These are phyloP conservation scores for Suhomyces bokatorum DNA, from an alignment of 1,139 yeast species.

Conservation along the genomic window DNA sequence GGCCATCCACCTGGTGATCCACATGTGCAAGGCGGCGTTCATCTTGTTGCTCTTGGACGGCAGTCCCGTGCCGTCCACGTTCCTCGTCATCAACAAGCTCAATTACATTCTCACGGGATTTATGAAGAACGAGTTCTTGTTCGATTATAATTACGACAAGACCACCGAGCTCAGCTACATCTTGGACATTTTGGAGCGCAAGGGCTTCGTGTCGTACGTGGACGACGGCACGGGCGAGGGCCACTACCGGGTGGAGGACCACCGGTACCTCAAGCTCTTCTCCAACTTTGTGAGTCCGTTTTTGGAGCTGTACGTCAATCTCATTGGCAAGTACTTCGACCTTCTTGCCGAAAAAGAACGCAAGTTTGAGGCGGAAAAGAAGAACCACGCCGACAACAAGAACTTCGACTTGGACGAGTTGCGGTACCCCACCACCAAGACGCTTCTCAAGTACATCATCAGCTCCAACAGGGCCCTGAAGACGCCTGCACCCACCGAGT, in stretches of 20 bases:
- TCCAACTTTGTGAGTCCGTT: slow-evolving; percentile 41
- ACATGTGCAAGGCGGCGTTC: slow-evolving; percentile 37
- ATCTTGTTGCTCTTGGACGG: slow-evolving; percentile 23
- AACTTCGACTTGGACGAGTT: slow-evolving; percentile 20
- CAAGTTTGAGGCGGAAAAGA: slow-evolving; percentile 5
- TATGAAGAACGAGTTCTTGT: slow-evolving; percentile 46
- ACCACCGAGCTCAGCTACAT: slow-evolving; percentile 33
- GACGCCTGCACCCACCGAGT: slow-evolving; percentile 26
- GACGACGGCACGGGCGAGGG: slow-evolving; percentile 18
- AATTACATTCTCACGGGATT: slow-evolving; percentile 41
- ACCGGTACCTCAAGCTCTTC: slow-evolving; percentile 25
- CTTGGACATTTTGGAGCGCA: slow-evolving; percentile 28
- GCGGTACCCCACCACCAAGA: slow-evolving; percentile 42
- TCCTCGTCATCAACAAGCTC: slow-evolving; percentile 28
- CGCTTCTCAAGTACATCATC: slow-evolving; percentile 29
- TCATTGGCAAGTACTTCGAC: slow-evolving; percentile 26
- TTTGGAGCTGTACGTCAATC: slow-evolving; percentile 38
- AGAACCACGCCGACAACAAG: slow-evolving; percentile 7
- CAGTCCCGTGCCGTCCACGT: slow-evolving; percentile 15
- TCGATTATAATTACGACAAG: slow-evolving; percentile 42
- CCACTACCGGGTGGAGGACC: slow-evolving; percentile 27
- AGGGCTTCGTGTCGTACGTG: slow-evolving; percentile 14
- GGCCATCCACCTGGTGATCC: slow-evolving; percentile 42
- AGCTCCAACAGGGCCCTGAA: slow-evolving; percentile 9
- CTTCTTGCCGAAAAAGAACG: slow-evolving; percentile 8